Base-by-base conservation (phyloP, 1,139 yeast species). In the Suhomyces yuchorum region DNA sequence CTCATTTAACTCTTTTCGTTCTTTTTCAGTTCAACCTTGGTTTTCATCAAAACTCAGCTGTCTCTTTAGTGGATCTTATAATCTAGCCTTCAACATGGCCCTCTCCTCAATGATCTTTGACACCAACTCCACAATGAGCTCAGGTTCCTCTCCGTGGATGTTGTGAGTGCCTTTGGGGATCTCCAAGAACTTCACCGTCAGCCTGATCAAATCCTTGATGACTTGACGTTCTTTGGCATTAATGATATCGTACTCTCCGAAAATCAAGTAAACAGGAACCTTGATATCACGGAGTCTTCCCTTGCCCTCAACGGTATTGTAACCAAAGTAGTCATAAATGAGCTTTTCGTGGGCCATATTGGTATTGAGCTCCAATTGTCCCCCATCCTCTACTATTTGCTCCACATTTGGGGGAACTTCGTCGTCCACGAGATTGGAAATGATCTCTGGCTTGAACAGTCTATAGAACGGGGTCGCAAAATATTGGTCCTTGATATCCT, bases 191-290 rank as follows among this genome's bases (percentile, higher is more conserved):
- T 39, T 38, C 8, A 22, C 37, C 15, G 34, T 38, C 5, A 33
- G 22, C 8, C 23, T 37, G 7, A 44, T 26, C 15, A 24, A 32
- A 2, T 26, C 23, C 22, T 32, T 12, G 11, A 42, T 42, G 15
- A 33, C 48, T 3, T 18, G 45, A 2, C 22, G 20, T 9, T 33
- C 22, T 4, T 23, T 9, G 5, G 26, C 30, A 7, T 8, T 11
- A 36, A 53, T 46, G 5, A 45, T 35, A 35, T 56, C 59, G 8
- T 24, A 17, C 14, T 51, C 51, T 7, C 52, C 47, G 4, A 43
- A 44, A 18, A 56, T 33, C 12, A 44, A 50, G 42, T 48, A 55
- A n/a, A 53, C 52, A 2, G 60, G 58, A 9, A 48, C 35, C 11
- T 24, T 37, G 3, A 56, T 48, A 26, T 37, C 28, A 14, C 39